phyloP scores from a whole-genome alignment of 306 rosid species.

The Medicago lupulina region DNA sequence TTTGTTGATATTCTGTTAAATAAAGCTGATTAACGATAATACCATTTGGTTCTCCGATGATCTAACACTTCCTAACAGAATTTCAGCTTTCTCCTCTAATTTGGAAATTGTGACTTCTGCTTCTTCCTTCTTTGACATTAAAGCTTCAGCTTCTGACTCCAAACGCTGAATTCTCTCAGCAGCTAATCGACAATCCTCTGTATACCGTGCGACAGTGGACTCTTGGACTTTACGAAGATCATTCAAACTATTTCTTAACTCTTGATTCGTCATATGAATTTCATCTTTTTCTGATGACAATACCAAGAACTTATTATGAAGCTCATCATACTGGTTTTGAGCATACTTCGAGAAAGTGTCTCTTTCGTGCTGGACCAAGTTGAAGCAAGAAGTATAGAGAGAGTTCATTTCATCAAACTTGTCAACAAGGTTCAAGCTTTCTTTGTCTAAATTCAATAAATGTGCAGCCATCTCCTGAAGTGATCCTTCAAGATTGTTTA shows the following conservation, averaged over 20 bases:
- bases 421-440: slow-evolving; percentile 61
- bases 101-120: slow-evolving; percentile 66
- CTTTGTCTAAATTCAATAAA: slow-evolving; percentile 68
- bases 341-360: slow-evolving; percentile 62
- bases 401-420: slow-evolving; percentile 73
- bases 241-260: slow-evolving; percentile 56
- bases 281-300: slow-evolving; percentile 62
- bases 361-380: slow-evolving; percentile 69
- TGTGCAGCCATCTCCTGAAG: slow-evolving; percentile 57
- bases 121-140: slow-evolving; percentile 67
- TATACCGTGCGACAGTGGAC: slow-evolving; percentile 54
- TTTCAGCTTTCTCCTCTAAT: slow-evolving; percentile 64
- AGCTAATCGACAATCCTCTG: slow-evolving; percentile 58
- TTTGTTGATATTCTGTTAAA: slow-evolving; percentile 30
- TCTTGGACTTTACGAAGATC: slow-evolving; percentile 73
- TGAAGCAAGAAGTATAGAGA: slow-evolving; percentile 69
- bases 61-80: slow-evolving; percentile 63
- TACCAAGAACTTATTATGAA: slow-evolving; percentile 57
- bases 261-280: slow-evolving; percentile 53
- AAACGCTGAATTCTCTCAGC: slow-evolving; percentile 67
- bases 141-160: slow-evolving; percentile 72
- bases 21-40: slow-evolving; percentile 38
- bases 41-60: slow-evolving; percentile 78
- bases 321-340: slow-evolving; percentile 62
- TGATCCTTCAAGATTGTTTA: slow-evolving; percentile 61